Conservation (phyloP, 192 early-diverging fungal genomes). For the Jimgerdemannia flammicorona region DNA sequence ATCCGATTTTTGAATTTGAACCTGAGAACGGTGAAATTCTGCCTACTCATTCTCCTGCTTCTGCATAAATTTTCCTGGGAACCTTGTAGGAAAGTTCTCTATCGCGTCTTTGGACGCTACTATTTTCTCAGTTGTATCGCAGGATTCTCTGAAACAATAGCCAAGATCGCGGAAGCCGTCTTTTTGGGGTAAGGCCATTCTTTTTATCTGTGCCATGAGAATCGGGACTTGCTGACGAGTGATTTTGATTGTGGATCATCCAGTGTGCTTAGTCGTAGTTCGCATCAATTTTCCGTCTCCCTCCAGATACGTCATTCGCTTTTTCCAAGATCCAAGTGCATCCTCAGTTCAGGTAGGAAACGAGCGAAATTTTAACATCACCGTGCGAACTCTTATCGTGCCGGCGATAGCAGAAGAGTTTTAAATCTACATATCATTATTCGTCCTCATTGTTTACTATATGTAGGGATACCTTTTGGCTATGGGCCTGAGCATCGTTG, state of each 20-base stretch:
- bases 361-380: background rate
- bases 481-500: constrained; percentile 29
- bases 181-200: constrained; percentile 30
- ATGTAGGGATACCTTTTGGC: constrained; percentile 11
- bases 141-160: constrained; percentile 23
- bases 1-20: too few species aligned
- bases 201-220: background rate
- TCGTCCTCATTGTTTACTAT: background rate
- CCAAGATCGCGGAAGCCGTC: constrained; percentile 39
- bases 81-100: background rate
- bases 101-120: constrained; percentile 23
- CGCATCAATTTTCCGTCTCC: background rate
- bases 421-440: background rate
- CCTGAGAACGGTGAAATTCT: too few species aligned
- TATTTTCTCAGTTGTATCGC: constrained; percentile 22
- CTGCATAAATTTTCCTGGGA: too few species aligned
- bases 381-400: too few species aligned
- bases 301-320: constrained; percentile 29
- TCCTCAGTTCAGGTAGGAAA: constrained; percentile 18
- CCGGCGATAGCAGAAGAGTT: background rate
- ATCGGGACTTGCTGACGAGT: background rate
- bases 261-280: background rate
- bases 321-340: constrained; percentile 16
- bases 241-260: too few species aligned
- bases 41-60: background rate